phyloP scores from a whole-genome alignment of 1,284 basidiomycete genomes.

The Leccinum subrobustum region DNA sequence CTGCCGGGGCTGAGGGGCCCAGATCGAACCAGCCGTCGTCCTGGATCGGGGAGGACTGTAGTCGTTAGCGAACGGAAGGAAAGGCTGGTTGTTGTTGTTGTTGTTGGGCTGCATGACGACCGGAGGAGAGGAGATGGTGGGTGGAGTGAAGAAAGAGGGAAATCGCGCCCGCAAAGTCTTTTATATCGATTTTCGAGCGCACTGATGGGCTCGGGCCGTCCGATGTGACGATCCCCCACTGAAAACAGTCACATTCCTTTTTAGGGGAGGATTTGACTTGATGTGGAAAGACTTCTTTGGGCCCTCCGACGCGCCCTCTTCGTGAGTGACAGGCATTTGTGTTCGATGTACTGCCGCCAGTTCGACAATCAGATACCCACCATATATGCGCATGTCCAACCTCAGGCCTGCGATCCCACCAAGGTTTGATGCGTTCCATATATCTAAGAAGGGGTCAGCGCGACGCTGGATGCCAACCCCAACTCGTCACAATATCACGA shows the following conservation, averaged over 20 bases:
- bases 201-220: conserved; percentile 16
- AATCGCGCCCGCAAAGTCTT: conserved; percentile 21
- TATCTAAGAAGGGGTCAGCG: not conserved
- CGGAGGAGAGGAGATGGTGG: conserved; percentile 20
- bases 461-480: conserved; percentile 22
- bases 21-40: conserved; percentile 56
- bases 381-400: conserved; percentile 1
- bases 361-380: conserved; percentile 28
- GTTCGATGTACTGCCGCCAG: conserved; percentile 17
- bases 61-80: conserved; percentile 29
- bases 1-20: conserved; percentile 73
- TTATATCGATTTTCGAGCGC: conserved; percentile 33
- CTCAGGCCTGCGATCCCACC: not conserved
- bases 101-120: conserved; percentile 29
- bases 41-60: conserved; percentile 36
- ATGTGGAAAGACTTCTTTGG: conserved; percentile 32
- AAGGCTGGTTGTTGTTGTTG: conserved; percentile 25
- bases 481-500: conserved; percentile 26
- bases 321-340: conserved; percentile 26
- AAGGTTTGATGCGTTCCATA: not conserved
- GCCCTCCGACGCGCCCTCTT: conserved; percentile 21
- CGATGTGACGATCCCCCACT: conserved; percentile 34
- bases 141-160: conserved; percentile 33
- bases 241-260: conserved; percentile 34
- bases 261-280: conserved; percentile 32